Evolutionary conservation across 192 early-diverging fungal genomes (phyloP), one percentile per base, ranked within the genome.

Genomic region (Diversispora eburnea): DNA sequence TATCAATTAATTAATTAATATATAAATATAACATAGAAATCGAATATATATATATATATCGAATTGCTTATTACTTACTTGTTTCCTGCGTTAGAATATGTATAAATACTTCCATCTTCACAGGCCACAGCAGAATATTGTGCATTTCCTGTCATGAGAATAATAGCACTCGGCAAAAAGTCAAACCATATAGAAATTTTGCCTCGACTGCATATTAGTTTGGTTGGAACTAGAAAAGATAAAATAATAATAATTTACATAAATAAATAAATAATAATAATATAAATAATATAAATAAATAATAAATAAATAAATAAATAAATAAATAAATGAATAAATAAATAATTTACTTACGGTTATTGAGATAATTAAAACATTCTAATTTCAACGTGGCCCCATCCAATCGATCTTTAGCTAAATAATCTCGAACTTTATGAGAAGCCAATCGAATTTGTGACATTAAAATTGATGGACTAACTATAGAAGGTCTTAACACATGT

Each of bases 21-120:
- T 33, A n/a, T 39, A 61, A 15, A 3, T 48, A 48, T 4, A 22
- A 64, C 46, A 52, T 20, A 19, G n/a, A 48, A 19, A 48, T 41
- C 52, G 5, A 70, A 58, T 33, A 33, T 33, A 33, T 33, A 33
- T 33, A 33, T 33, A 33, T 33, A 33, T 33, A 33, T 33, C 25
- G 2, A 33, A 33, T 33, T 33, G 5, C 19, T 51, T 49, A 25
- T 47, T 42, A 8, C 72, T 74, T 78, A 90, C 87, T 89, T 82
- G 78, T 88, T 77, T n/a, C 93, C 92, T 13, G 88, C 84, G 4
- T 80, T 77, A 25, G 88, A 88, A 77, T 88, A 93, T 3, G 91
- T 67, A 68, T 87, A 81, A 15, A 95, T 20, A 3, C 84, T 82
- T 39, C 83, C 87, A 75, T 95, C 91, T 52, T 88, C 84, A 61